Percentiles rank a stretch among this genome's conserved stretches.
phyloP scores from a whole-genome alignment of 768 basidiomycete genomes.

The Scleroderma citrinum region DNA sequence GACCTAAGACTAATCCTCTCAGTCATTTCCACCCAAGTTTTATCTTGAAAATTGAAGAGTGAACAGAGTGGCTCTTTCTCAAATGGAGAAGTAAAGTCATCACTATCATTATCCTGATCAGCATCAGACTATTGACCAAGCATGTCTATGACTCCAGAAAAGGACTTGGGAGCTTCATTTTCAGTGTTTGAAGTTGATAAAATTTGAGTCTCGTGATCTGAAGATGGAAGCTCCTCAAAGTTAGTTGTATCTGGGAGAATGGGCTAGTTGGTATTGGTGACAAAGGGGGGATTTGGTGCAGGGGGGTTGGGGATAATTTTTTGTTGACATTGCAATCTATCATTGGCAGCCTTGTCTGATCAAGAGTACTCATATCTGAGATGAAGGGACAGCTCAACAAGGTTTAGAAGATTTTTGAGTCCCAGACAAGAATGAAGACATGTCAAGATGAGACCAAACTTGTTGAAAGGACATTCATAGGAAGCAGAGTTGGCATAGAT shows the following conservation, averaged over 20 bases:
- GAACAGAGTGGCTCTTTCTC: background rate
- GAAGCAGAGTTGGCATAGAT: conserved; percentile 22
- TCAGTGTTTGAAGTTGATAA: too few species aligned
- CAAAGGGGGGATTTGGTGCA: background rate
- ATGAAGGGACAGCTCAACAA: conserved; percentile 23
- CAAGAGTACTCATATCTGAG: conserved; percentile 21
- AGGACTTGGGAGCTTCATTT: too few species aligned
- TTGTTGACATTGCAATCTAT: conserved; percentile 2
- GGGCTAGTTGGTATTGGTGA: too few species aligned
- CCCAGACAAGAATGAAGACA: conserved; percentile 2
- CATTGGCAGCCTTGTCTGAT: background rate
- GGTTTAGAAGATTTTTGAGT: background rate
- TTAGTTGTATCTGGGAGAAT: background rate
- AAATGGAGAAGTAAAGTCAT: background rate
- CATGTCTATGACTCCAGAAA: too few species aligned
- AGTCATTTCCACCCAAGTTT: background rate
- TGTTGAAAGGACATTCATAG: conserved; percentile 16
- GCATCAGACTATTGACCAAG: too few species aligned
- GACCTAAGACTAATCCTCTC: background rate
- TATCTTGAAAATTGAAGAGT: conserved; percentile 1
- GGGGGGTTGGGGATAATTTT: background rate
- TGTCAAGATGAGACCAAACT: conserved; percentile 8
- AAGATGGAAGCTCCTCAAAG: too few species aligned
- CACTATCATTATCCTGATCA: too few species aligned
- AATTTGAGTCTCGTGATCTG: too few species aligned